Conservation (phyloP, 140 eudicot species). For the Oenanthe javanica region DNA sequence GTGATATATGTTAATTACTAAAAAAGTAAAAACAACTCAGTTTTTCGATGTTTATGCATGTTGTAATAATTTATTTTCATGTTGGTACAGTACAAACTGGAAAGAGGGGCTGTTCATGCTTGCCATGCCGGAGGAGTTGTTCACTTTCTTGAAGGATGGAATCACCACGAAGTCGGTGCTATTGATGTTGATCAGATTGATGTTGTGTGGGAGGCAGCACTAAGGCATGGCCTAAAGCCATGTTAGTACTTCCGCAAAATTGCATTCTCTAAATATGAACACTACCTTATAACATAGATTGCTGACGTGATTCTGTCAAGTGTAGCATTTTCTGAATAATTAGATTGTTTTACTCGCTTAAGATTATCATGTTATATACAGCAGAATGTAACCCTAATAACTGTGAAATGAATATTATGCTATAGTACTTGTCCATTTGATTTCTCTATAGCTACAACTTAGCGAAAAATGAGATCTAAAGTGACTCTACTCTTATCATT, state of each 20-base stretch:
- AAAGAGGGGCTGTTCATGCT: slow-evolving; percentile 88
- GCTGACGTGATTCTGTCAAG: neutral
- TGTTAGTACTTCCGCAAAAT: slow-evolving; percentile 7
- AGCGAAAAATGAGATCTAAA: neutral
- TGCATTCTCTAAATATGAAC: too few species aligned
- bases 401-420: too few species aligned
- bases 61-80: neutral
- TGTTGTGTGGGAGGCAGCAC: slow-evolving; percentile 82
- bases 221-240: slow-evolving; percentile 63
- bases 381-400: too few species aligned
- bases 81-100: slow-evolving; percentile 64
- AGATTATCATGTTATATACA: too few species aligned
- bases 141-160: slow-evolving; percentile 91
- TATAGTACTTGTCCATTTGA: too few species aligned
- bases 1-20: too few species aligned
- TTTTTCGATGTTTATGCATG: neutral
- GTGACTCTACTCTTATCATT: neutral
- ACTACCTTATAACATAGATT: too few species aligned
- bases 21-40: neutral
- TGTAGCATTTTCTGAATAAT: too few species aligned
- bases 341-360: too few species aligned
- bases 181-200: slow-evolving; percentile 65
- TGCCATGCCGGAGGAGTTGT: slow-evolving; percentile 98
- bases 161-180: slow-evolving; percentile 89
- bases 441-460: neutral